Base-by-base conservation (phyloP, 2,329 filamentous ascomycete genomes). In the Pyrenochaeta sp. region DNA sequence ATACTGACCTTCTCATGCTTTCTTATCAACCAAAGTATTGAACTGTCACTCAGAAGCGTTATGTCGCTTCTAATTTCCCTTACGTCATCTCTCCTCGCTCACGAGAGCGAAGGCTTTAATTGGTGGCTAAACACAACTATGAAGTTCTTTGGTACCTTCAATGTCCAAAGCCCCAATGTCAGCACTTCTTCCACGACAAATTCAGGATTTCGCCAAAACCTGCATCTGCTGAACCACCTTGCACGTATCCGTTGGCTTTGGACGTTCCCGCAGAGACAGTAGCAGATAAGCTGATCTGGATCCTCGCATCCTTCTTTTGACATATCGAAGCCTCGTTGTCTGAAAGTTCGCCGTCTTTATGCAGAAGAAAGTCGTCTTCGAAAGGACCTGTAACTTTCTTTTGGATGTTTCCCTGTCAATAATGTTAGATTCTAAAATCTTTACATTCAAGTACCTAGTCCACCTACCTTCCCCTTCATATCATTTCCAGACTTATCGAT, bases 141-240 rank as follows among this genome's bases (percentile, higher is more conserved):
- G 28, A 30, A 12, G 12, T 36, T 1, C 8, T 36, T 36, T 15
- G 12, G 12, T 15, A 36, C 12, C 12, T 36, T 15, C 9, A 30
- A 30, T 6, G 1, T 6, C 25, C 32, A 36, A 3, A 25, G 15
- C 25, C n/a, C 32, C 22, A 37, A 19, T n/a, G 19, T 10, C 30
- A 70, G 52, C 68, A 69, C 46, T 66, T 71, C 53, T 55, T 70
- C 71, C 66, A 71, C 6, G 62, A 62, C 4, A 71, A 49, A 58
- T 69, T 68, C 36, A 70, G 30, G 15, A 66, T 52, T 59, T 73
- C 54, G 9, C 62, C 56, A 57, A 69, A 69, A 28, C 30, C 54
- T 13, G 56, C 48, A 58, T 67, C 63, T 22, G 55, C 58, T 6
- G 63, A 59, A 47, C 49, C 52, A 1, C 62, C 68, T 39, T 65